Percentiles rank a stretch among this genome's conserved stretches.
Evolutionary conservation across 495 filamentous ascomycete genomes (phyloP).

Genomic region (Jackrogersella minutella): DNA sequence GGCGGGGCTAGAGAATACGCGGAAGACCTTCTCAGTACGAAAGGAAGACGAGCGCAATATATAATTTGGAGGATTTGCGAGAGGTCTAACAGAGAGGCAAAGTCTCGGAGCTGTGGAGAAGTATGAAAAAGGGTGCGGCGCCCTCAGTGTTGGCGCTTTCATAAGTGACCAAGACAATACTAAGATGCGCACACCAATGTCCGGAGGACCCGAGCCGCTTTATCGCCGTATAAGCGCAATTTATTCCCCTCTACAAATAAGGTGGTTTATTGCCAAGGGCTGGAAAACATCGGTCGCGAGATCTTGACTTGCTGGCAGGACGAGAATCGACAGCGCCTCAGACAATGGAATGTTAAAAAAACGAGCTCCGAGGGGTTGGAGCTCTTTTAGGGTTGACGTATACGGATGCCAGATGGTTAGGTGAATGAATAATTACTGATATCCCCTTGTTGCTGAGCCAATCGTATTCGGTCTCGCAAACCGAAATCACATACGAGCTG

Average conservation of each 20-base stretch:
- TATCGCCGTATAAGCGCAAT: constrained; percentile 25
- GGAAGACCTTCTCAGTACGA: constrained; percentile 10
- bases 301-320: constrained; percentile 16
- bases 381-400: constrained; percentile 12
- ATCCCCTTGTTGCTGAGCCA: constrained; percentile 7
- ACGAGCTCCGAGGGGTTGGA: constrained; percentile 7
- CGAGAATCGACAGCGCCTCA: constrained; percentile 12
- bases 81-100: constrained; percentile 11
- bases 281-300: constrained; percentile 6
- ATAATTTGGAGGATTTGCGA: constrained; percentile 7
- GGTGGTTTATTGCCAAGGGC: background rate
- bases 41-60: constrained; percentile 12
- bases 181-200: constrained; percentile 26
- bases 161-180: constrained; percentile 28
- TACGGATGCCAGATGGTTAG: background rate
- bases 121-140: constrained; percentile 16
- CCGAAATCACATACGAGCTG: background rate
- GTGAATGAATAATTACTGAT: constrained; percentile 6
- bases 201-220: constrained; percentile 36
- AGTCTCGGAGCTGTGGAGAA: constrained; percentile 29
- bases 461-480: constrained; percentile 6
- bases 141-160: constrained; percentile 23
- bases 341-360: constrained; percentile 14
- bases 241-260: constrained; percentile 4
- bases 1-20: constrained; percentile 29